Base-by-base conservation (phyloP, 1,139 yeast species). In the Geotrichum macrosporum region DNA sequence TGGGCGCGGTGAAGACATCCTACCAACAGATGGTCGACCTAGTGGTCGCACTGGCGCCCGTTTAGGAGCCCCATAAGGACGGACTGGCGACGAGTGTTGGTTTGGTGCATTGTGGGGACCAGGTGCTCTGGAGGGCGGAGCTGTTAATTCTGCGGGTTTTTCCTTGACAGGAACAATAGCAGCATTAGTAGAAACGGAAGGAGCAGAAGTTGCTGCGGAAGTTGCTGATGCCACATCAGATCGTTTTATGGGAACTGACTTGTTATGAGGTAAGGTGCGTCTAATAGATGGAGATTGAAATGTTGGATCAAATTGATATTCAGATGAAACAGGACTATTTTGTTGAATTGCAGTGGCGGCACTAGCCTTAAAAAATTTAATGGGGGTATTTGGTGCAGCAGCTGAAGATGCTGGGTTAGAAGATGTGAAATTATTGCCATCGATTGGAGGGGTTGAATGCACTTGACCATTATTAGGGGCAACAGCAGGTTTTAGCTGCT, bases 231-330 rank as follows among this genome's bases (percentile, higher is more conserved):
- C 2, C 21, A 47, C 44, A 6, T 47, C 49, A 1, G 53, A 32
- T 32, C 50, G 10, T 35, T 52, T 46, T 5, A 78, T 67, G 0
- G 83, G 84, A 1, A 74, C 72, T 0, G 84, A 78, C 51, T 69
- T 75, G 13, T 69, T 69, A 13, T 78, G 84, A 56, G 77, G 80
- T n/a, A 78, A 64, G 0, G 79, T 76, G 30, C 78, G 69, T 44
- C 74, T 64, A 26, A 77, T 68, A 42, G 71, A 69, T 13, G 77
- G 77, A 1, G 81, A 71, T 2, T 73, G 69, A 52, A 71, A 73
- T 38, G 70, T 71, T 13, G 78, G 70, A 55, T 79, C 80, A 57
- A 60, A 70, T 19, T 50, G 54, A 3, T 67, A 71, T 53, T 71
- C 57, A 8, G 65, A 62, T 3, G 60, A 44, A 3, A 67, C 53